Base-by-base conservation (phyloP, 768 basidiomycete species). In the Fomitopsis serialis region DNA sequence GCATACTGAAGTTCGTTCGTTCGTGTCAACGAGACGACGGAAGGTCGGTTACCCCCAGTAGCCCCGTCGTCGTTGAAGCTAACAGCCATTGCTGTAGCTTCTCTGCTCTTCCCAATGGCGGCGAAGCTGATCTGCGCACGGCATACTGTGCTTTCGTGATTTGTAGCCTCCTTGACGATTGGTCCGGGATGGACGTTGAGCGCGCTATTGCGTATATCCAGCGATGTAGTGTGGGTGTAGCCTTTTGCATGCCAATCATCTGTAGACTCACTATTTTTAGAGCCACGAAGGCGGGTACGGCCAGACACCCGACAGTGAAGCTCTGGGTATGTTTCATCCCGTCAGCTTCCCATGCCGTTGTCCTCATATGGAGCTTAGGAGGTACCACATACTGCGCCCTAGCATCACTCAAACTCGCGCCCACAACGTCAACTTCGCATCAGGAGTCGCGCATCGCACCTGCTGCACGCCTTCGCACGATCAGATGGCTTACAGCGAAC, bases 231-330 rank as follows among this genome's bases (percentile, higher is more conserved):
- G 93, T 95, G 64, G 60, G 78, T 64, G 19, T 12, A 25, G 6
- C 7, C 40, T 12, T 9, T 23, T 48, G 29, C 42, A 22, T 22
- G 43, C 45, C 27, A 25, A n/a, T n/a, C 6, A 21, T 15, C 13
- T 52, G 17, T 17, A n/a, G 5, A 45, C 22, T 43, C 1, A 19
- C 19, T 13, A 34, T 44, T 23, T 56, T 51, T 37, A 98, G 95
- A 85, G 85, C 2, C 91, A 93, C 63, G 94, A 97, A 76, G 94
- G 94, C 13, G 95, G 92, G 0, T 99, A 89, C 60, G 92, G 91
- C 0, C 89, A 94, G 63, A 74, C 79, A 2, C 86, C 92, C 0
- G 79, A 76, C 42, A 80, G 85, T 42, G 96, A 99, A 70, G 87
- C 94, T 3, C 85, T 93, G 68, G 94, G 92, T 89, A 52, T 19